Evolutionary conservation across 2,329 filamentous ascomycete species (phyloP).

Genomic region (Lachnellula cervina): DNA sequence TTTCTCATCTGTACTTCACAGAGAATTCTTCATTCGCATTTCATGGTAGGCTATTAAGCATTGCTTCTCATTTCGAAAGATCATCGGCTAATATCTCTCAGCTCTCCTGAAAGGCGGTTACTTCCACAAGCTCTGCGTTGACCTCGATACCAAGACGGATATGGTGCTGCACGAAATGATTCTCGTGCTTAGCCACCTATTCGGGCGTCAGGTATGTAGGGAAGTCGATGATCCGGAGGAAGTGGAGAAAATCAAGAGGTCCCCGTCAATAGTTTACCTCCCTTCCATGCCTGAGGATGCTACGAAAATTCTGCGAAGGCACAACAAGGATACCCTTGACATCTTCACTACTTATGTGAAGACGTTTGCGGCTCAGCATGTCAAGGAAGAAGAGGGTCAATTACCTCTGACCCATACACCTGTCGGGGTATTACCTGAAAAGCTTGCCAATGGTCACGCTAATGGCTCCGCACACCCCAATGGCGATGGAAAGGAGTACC

Average conservation of each 20-base stretch:
- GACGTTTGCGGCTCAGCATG: conserved; percentile 62
- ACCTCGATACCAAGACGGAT: conserved; percentile 45
- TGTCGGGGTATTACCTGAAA: conserved; percentile 17
- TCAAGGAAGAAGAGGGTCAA: conserved; percentile 25
- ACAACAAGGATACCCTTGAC: conserved; percentile 61
- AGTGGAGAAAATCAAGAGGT: conserved; percentile 46
- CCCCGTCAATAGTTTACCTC: conserved; percentile 62
- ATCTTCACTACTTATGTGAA: conserved; percentile 66
- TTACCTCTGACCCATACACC: conserved; percentile 28
- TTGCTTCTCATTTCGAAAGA: neutral
- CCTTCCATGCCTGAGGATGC: conserved; percentile 56
- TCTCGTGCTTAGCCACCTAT: conserved; percentile 66
- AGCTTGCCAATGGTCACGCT: conserved; percentile 11
- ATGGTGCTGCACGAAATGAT: conserved; percentile 56
- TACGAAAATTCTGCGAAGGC: conserved; percentile 48
- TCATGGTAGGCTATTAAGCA: conserved; percentile 43
- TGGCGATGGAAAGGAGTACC: conserved; percentile 4
- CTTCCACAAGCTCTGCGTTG: conserved; percentile 58
- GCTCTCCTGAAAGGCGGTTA: conserved; percentile 65
- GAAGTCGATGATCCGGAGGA: conserved; percentile 46
- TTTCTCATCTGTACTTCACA: conserved; percentile 71
- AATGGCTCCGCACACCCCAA: conserved; percentile 8
- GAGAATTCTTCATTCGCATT: conserved; percentile 74
- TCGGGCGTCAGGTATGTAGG: conserved; percentile 53
- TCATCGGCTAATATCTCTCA: conserved; percentile 13